Evolutionary conservation across 768 basidiomycete species (phyloP).

Genomic region (Lactarius sanguifluus): DNA sequence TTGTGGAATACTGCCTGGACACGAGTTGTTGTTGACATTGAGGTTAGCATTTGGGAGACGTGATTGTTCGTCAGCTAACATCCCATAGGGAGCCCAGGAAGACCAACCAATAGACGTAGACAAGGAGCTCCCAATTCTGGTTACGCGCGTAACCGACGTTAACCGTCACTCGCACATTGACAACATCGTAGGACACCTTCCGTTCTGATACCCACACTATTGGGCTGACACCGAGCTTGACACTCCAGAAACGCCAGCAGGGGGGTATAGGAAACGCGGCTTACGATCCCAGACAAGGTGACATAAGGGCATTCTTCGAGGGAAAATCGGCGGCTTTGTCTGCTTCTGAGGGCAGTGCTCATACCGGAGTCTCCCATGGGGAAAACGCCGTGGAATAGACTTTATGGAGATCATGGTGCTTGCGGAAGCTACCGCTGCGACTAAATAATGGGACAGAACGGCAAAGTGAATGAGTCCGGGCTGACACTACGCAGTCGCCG

Average conservation of each 20-base stretch:
- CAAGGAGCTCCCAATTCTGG: slow-evolving; percentile 37
- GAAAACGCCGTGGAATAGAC: slow-evolving; percentile 3
- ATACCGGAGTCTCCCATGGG: slow-evolving; percentile 31
- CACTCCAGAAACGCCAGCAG: slow-evolving; percentile 57
- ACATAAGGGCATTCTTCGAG: slow-evolving; percentile 74
- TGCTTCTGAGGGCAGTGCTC: slow-evolving; percentile 34
- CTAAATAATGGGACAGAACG: not conserved
- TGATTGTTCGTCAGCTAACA: slow-evolving; percentile 9
- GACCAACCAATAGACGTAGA: slow-evolving; percentile 33
- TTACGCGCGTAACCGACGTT: slow-evolving; percentile 49
- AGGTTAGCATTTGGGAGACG: slow-evolving; percentile 37
- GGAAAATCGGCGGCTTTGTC: slow-evolving; percentile 32
- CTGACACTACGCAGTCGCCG: not conserved
- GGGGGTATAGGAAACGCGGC: slow-evolving; percentile 73
- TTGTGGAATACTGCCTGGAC: slow-evolving; percentile 73
- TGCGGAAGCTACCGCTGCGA: not conserved
- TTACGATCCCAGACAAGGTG: slow-evolving; percentile 72
- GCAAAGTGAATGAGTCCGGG: not conserved
- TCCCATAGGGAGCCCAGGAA: slow-evolving; percentile 34
- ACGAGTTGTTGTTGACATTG: slow-evolving; percentile 49
- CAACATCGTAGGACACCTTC: slow-evolving; percentile 49
- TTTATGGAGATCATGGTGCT: not conserved
- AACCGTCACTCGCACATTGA: slow-evolving; percentile 58
- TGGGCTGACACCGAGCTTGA: slow-evolving; percentile 1
- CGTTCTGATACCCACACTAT: not conserved